These are phyloP conservation scores for Mitragyna speciosa DNA, from an alignment of 257 asterid species.

Conservation along the genomic window DNA sequence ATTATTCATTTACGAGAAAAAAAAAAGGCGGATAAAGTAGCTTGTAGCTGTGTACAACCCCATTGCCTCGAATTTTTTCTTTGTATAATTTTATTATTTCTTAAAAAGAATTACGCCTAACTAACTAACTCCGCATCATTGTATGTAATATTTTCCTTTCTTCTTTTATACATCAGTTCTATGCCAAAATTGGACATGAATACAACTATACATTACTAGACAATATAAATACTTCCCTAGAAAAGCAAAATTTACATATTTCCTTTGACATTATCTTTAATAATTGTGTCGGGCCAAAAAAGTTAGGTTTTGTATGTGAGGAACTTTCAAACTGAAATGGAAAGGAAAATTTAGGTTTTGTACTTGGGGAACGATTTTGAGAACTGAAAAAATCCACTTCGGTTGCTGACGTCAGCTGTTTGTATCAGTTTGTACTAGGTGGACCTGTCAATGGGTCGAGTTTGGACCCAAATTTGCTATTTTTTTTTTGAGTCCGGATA, in stretches of 20 bases:
- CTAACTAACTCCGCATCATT: too few species aligned
- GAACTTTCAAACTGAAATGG: too few species aligned
- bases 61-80: neutral
- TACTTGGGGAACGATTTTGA: neutral
- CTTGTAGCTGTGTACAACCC: neutral
- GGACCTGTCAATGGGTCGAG: too few species aligned
- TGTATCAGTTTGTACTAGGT: neutral
- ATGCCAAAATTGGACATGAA: constrained; percentile 27
- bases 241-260: neutral
- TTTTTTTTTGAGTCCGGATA: too few species aligned
- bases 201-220: constrained; percentile 9
- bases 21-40: neutral
- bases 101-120: too few species aligned
- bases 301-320: neutral
- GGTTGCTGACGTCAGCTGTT: constrained; percentile 8
- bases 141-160: too few species aligned
- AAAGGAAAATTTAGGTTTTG: constrained; percentile 21
- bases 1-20: neutral
- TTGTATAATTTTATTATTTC: too few species aligned
- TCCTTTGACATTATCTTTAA: neutral
- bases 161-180: neutral
- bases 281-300: neutral
- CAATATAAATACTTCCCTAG: neutral
- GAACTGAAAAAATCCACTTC: neutral
- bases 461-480: too few species aligned